Conservation (phyloP, 2,329 filamentous ascomycete genomes). For the Calonectria pauciramosa region DNA sequence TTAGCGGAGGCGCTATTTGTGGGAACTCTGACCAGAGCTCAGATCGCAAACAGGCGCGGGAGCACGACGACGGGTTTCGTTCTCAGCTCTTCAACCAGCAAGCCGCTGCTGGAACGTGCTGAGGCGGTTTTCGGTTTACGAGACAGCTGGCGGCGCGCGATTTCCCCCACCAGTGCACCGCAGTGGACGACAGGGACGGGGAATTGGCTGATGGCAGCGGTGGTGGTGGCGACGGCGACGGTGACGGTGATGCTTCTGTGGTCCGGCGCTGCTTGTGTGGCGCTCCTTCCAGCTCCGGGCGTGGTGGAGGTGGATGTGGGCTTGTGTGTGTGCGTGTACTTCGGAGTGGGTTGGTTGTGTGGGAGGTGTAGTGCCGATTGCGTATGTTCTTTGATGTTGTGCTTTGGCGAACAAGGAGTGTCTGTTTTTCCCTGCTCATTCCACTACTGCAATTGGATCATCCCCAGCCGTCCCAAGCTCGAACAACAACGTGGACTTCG, state of each 20-base stretch:
- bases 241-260: not conserved
- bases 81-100: conserved; percentile 1
- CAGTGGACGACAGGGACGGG: not conserved
- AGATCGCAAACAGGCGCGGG: conserved; percentile 36
- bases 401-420: conserved; percentile 37
- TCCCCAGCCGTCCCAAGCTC: not conserved
- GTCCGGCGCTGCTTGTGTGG: not conserved
- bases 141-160: not conserved
- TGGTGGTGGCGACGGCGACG: not conserved
- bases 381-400: conserved; percentile 22
- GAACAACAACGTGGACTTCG: not conserved
- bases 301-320: conserved; percentile 14
- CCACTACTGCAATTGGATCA: conserved; percentile 40
- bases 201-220: not conserved
- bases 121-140: not conserved
- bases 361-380: conserved; percentile 7
- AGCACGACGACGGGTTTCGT: conserved; percentile 29
- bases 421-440: conserved; percentile 38
- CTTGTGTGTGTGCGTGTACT: conserved; percentile 2
- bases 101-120: not conserved
- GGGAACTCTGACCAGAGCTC: conserved; percentile 23
- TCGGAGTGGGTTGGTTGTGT: not conserved
- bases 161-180: conserved; percentile 2
- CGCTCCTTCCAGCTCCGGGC: not conserved
- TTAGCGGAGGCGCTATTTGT: conserved; percentile 24